Base-by-base conservation (phyloP, 2,329 filamentous ascomycete species). In the Colletotrichum kahawae region DNA sequence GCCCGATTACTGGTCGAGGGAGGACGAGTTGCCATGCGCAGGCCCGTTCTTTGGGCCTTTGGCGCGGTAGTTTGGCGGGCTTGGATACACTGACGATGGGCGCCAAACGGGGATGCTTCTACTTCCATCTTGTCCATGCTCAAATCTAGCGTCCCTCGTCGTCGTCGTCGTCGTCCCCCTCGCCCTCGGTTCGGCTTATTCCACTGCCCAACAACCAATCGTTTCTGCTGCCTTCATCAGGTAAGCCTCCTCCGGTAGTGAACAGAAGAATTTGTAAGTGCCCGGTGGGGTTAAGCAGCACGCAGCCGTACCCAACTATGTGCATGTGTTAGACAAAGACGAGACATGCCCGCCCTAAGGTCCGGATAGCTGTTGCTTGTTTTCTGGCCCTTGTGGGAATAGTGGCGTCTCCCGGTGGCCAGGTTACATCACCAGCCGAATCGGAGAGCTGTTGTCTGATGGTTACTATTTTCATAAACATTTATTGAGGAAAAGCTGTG, bases 11-110 rank as follows among this genome's bases (percentile, higher is more conserved):
- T 75, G 72, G 72, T 38, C 21, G 69, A 33, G 33, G 33, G 29
- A 13, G 62, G 59, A 65, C 34, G 51, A 63, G 29, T 54, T 71
- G 71, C 51, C 71, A 74, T 74, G 71, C 71, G 67, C 34, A n/a
- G 36, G 38, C 57, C 69, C 33, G 57, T 56, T 43, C 31, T 63
- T 27, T 43, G 57, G 29, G 29, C 27, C 10, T 60, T n/a, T 60
- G 24, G 51, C 24, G 56, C 56, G 27, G 29, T 34, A 38, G 16
- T 62, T 66, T 56, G 24, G 33, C 33, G 56, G 56, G 56, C 27
- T 60, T 27, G 29, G 56, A 60, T 31, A 21, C 24, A 57, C 18
- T 24, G 31, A 27, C 31, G n/a, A 38, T 21, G 21, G 27, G 69
- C 51, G 63, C 27, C 63, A 67, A 67, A 64, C 24, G 51, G 24